phyloP scores from a whole-genome alignment of 495 filamentous ascomycete genomes.

The Cercophora sp. region DNA sequence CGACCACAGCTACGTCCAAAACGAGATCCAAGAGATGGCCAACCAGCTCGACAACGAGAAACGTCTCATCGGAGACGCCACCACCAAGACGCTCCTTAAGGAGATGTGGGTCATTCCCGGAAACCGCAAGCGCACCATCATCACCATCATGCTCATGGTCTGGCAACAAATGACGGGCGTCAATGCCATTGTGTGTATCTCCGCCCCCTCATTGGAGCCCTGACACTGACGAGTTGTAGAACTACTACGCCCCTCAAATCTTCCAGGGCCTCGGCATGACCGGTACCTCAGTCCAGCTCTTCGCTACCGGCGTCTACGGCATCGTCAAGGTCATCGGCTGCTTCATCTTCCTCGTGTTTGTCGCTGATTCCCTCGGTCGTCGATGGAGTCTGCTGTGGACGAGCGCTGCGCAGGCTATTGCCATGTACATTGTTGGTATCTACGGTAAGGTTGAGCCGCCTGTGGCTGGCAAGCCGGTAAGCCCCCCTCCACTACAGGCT shows the following conservation, averaged over 20 bases:
- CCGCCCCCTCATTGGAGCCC: neutral
- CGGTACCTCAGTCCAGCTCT: slow-evolving; percentile 47
- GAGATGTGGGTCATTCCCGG: slow-evolving; percentile 65
- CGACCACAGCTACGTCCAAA: slow-evolving; percentile 58
- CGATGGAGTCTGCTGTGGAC: slow-evolving; percentile 67
- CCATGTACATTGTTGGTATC: slow-evolving; percentile 70
- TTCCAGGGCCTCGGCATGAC: slow-evolving; percentile 58
- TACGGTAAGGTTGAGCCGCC: slow-evolving; percentile 64
- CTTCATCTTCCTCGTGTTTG: slow-evolving; percentile 62
- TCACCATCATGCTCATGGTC: slow-evolving; percentile 54
- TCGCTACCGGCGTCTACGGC: slow-evolving; percentile 63
- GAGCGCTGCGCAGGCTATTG: slow-evolving; percentile 59
- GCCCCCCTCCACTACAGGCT: slow-evolving; percentile 14
- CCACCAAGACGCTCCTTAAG: slow-evolving; percentile 57
- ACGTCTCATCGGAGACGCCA: slow-evolving; percentile 51
- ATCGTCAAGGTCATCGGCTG: slow-evolving; percentile 54
- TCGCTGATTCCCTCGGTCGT: slow-evolving; percentile 68
- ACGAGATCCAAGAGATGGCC: slow-evolving; percentile 60
- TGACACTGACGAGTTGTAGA: slow-evolving; percentile 23
- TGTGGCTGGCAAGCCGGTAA: slow-evolving; percentile 24
- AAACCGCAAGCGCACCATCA: slow-evolving; percentile 42
- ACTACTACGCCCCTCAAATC: slow-evolving; percentile 71
- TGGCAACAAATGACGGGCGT: slow-evolving; percentile 70
- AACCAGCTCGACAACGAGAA: slow-evolving; percentile 63
- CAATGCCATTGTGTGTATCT: slow-evolving; percentile 39